Conservation (phyloP, 805 yeast species). For the Ogataea haglerorum region DNA sequence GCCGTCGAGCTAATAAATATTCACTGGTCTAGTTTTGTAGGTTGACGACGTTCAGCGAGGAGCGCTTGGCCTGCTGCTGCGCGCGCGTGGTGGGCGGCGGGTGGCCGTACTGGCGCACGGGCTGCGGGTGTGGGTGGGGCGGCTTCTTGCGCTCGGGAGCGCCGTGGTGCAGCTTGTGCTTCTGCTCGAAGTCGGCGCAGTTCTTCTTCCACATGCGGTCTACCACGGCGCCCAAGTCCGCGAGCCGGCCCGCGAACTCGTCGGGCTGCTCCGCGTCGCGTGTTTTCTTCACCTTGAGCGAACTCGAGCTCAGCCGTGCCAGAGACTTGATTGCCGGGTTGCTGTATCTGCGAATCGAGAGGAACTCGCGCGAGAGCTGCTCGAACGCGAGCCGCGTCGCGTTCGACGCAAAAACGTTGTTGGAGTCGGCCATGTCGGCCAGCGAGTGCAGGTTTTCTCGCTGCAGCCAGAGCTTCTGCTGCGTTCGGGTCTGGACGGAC, state of each 20-base stretch:
- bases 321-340: slow-evolving; percentile 71
- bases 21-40: slow-evolving; percentile 15
- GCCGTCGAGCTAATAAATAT: slow-evolving; percentile 30
- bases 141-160: slow-evolving; percentile 6
- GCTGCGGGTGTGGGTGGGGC: slow-evolving; percentile 7
- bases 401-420: slow-evolving; percentile 28
- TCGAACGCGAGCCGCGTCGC: slow-evolving; percentile 74
- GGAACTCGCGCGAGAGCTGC: slow-evolving; percentile 68
- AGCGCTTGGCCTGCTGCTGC: slow-evolving; percentile 23
- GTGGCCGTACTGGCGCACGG: slow-evolving; percentile 8
- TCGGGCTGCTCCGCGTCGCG: slow-evolving; percentile 5
- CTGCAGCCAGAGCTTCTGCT: slow-evolving; percentile 80
- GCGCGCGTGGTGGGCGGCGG: slow-evolving; percentile 32
- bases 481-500: slow-evolving; percentile 64
- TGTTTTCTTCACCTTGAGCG: slow-evolving; percentile 10
- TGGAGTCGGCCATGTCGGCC: slow-evolving; percentile 46
- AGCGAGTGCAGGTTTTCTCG: slow-evolving; percentile 59
- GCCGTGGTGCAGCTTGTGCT: slow-evolving; percentile 4
- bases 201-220: slow-evolving; percentile 18
- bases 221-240: slow-evolving; percentile 13
- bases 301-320: slow-evolving; percentile 40
- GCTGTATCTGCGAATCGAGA: slow-evolving; percentile 61
- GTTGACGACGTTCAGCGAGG: slow-evolving; percentile 22
- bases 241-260: slow-evolving; percentile 9
- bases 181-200: slow-evolving; percentile 13